A percentile compares a stretch with the other conserved stretches of the same genome.
Conservation (phyloP, 2,329 filamentous ascomycete genomes). For the Elsinoe necatrix region DNA sequence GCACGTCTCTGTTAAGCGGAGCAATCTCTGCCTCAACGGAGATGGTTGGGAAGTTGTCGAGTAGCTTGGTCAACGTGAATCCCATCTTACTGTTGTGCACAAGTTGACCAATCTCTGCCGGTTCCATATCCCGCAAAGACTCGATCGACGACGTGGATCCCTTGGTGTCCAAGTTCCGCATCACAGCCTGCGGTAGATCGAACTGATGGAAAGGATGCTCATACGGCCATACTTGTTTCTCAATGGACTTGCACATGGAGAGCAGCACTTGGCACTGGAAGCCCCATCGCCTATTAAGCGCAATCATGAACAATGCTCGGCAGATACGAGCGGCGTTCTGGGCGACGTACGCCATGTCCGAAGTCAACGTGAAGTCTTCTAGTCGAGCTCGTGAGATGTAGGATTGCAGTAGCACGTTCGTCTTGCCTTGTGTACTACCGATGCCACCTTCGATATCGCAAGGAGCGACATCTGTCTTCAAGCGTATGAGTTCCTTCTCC, state of each 20-base stretch:
- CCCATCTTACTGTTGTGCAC: constrained; percentile 90
- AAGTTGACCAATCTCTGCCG: constrained; percentile 77
- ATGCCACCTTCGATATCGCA: constrained; percentile 68
- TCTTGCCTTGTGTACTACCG: constrained; percentile 72
- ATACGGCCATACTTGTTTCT: constrained; percentile 90
- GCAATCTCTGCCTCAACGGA: constrained; percentile 90
- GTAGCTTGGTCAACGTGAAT: constrained; percentile 65
- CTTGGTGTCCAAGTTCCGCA: constrained; percentile 79
- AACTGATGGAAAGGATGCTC: constrained; percentile 95
- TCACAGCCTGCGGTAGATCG: constrained; percentile 72
- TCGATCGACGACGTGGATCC: constrained; percentile 66
- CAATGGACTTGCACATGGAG: constrained; percentile 91
- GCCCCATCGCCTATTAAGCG: constrained; percentile 88
- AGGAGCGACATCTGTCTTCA: constrained; percentile 62
- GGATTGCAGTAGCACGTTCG: constrained; percentile 87
- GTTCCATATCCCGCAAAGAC: constrained; percentile 82
- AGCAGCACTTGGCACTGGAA: constrained; percentile 87
- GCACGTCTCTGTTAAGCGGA: constrained; percentile 85
- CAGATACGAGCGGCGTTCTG: constrained; percentile 95
- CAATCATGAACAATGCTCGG: constrained; percentile 92
- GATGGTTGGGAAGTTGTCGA: constrained; percentile 87
- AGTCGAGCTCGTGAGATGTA: constrained; percentile 83
- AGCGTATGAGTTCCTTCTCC: constrained; percentile 69
- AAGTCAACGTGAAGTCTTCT: constrained; percentile 88
- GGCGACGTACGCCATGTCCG: constrained; percentile 88